Conservation (phyloP, 805 yeast genomes). For the Zygosaccharomyces kombuchaensis region DNA sequence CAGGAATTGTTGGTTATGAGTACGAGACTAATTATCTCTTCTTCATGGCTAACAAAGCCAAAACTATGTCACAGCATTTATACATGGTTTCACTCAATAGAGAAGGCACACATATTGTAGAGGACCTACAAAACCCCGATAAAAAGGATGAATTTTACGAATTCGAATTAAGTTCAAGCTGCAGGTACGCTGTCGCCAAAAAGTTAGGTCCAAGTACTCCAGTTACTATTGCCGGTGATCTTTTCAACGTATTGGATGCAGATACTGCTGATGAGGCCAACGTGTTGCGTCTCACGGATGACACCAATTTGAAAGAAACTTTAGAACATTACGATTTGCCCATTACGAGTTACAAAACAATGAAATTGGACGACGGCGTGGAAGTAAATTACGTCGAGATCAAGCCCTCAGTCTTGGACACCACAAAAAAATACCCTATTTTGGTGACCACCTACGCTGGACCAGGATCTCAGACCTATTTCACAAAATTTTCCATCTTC, state of each 20-base stretch:
- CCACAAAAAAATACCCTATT: slow-evolving; percentile 51
- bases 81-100: slow-evolving; percentile 43
- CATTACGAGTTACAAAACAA: slow-evolving; percentile 35
- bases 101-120: slow-evolving; percentile 1
- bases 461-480: slow-evolving; percentile 67
- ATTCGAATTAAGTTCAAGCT: slow-evolving; percentile 52
- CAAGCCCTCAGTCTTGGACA: slow-evolving; percentile 53
- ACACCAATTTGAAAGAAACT: slow-evolving; percentile 11
- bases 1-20: slow-evolving; percentile 45
- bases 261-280: slow-evolving; percentile 4
- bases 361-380: slow-evolving; percentile 39
- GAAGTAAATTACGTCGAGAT: slow-evolving; percentile 54
- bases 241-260: slow-evolving; percentile 12
- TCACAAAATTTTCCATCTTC: slow-evolving; percentile 43
- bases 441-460: slow-evolving; percentile 74
- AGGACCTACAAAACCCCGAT: slow-evolving; percentile 21
- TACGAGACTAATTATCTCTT: slow-evolving; percentile 44
- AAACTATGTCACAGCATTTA: slow-evolving; percentile 51
- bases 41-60: slow-evolving; percentile 49
- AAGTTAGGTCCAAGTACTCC: slow-evolving; percentile 28
- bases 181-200: slow-evolving; percentile 40
- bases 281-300: slow-evolving; percentile 16
- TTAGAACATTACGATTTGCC: slow-evolving; percentile 47
- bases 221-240: slow-evolving; percentile 25
- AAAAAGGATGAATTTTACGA: slow-evolving; percentile 35